Evolutionary conservation across 140 eudicot genomes (phyloP), one percentile per base, ranked within the genome.

Genomic region (Senecio squalidus): DNA sequence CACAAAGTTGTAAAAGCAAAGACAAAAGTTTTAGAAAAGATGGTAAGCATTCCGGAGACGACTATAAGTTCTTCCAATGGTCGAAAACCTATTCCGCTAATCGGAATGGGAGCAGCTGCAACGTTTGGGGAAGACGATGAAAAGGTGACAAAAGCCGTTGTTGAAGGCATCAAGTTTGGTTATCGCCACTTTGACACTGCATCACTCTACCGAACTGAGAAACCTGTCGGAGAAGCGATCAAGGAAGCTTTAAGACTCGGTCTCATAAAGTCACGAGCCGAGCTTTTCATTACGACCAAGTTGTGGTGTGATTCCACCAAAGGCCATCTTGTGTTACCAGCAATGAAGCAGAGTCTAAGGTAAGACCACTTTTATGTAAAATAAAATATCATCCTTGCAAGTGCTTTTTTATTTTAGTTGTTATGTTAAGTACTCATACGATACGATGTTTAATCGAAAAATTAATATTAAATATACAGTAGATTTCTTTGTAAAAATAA

Each of bases 171-270:
- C 13, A 66, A 67, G 51, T 61, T 31, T 0, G 81, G 85, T 18
- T 74, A 74, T 56, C 71, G 73, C 16, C 85, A 79, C 72, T 74
- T 78, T 65, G 84, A 78, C 68, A 78, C 84, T 8, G 80, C 82
- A 1, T 30, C 74, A 5, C 0, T 47, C 8, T 73, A 73, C 21
- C 22, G 45, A 14, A 43, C 76, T 2, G 74, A 78, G 56, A 45
- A 43, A 17, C 15, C 45, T 43, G 29, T 78, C 0, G 76, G 79
- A 4, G 68, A 73, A 58, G 83, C 70, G 44, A 52, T 78, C 14
- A 23, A 50, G 2, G 73, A 76, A 22, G 81, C 76, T 16, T 5
- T 75, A 8, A 17, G 38, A 2, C 62, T 51, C 0, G 81, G 81
- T n/a, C 76, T 75, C 31, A 44, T 72, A 1, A 55, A 72, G 56